Evolutionary conservation across 441 rosid genomes (phyloP), one percentile per base, ranked within the genome.

Genomic region (Eruca vesicaria): DNA sequence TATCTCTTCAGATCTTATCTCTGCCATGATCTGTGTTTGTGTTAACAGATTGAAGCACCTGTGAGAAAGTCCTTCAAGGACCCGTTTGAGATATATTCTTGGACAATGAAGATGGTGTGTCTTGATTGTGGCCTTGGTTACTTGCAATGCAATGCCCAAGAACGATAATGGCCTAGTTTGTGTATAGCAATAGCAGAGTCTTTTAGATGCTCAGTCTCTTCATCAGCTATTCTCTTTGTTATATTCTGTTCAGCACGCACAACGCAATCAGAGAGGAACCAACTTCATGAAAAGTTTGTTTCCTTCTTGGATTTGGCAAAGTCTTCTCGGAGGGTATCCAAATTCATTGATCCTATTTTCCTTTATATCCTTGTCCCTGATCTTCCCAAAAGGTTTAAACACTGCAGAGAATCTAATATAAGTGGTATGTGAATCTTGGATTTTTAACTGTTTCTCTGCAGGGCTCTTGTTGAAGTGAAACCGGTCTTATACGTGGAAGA

Each of bases 381-480:
- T 82, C 90, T 95, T 28, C 98, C 99, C 57, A 95, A 95, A 82
- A 86, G 99, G 99, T 93, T 15, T 20, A 69, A 66, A 50, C 20
- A 43, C 48, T 2, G 31, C 28, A 45, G n/a, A 59, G 14, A 16
- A 35, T 26, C 61, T 31, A 16, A 15, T 10, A 16, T n/a, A 19
- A 23, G n/a, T 12, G 11, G 32, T 75, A 2, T 60, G 18, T 16
- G 6, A 20, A 3, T 73, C 20, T 67, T 3, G 0, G 48, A 14
- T 20, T 62, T 68, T 28, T 52, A 57, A 38, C 19, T 58, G 58
- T 55, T 57, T 57, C 7, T 41, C 82, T 82, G 80, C 89, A 96
- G 99, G 55, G 93, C 98, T 43, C 83, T 85, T 62, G 91, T 96
- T 74, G 99, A 96, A 88, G 84, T 96, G 38, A 96, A 96, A 83